Conservation (phyloP, 441 rosid genomes). For the Raphanus hybrid region DNA sequence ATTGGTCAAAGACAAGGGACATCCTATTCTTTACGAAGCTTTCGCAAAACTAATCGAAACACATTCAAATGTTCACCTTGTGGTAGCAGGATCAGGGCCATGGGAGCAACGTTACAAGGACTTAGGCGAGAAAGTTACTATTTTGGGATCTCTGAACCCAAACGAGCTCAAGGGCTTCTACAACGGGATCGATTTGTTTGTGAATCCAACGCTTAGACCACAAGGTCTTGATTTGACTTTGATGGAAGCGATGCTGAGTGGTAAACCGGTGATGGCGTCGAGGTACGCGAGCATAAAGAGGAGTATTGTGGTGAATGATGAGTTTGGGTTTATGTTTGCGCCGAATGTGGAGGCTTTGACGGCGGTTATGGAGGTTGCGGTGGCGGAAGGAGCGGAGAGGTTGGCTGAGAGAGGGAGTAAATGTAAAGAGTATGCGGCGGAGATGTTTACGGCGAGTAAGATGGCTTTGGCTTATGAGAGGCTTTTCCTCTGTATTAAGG, state of each 20-base stretch:
- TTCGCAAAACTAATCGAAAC: constrained; percentile 52
- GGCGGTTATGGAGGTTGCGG: constrained; percentile 58
- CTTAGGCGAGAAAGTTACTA: constrained; percentile 57
- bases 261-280: constrained; percentile 87
- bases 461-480: constrained; percentile 95
- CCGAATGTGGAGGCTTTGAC: constrained; percentile 78
- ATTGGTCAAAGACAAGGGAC: constrained; percentile 87
- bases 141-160: constrained; percentile 78
- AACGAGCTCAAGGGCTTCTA: constrained; percentile 65
- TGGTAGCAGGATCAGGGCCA: constrained; percentile 88
- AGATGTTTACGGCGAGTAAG: constrained; percentile 85
- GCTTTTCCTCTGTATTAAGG: constrained; percentile 81
- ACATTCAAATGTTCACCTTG: constrained; percentile 54
- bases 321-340: constrained; percentile 83
- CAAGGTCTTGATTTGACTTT: constrained; percentile 92
- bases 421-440: constrained; percentile 63
- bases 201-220: constrained; percentile 90
- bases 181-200: constrained; percentile 74
- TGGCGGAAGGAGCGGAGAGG: constrained; percentile 63
- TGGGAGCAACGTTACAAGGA: constrained; percentile 84
- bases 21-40: constrained; percentile 71
- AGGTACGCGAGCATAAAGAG: constrained; percentile 88
- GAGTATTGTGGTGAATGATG: constrained; percentile 77
- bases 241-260: constrained; percentile 96
- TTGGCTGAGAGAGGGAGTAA: constrained; percentile 75